Conservation (phyloP, 164 flowering plant genomes). For the Vitis cinerea region DNA sequence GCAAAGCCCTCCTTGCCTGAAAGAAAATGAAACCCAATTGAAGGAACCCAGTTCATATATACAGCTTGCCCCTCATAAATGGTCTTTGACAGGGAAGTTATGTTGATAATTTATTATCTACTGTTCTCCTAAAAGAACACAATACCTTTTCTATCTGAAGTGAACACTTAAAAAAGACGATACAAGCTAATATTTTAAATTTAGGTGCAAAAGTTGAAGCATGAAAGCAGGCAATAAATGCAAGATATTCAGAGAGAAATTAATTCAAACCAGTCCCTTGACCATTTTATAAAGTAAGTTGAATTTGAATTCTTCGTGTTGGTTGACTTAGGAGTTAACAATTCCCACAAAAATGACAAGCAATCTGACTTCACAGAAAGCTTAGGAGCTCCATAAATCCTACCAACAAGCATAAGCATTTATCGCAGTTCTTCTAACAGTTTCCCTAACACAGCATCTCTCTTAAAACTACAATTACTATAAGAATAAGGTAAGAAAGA, state of each 20-base stretch:
- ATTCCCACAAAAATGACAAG: neutral
- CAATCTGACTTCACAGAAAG: neutral
- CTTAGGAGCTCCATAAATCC: neutral
- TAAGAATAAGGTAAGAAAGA: neutral
- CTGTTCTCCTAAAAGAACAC: neutral
- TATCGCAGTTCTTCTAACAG: neutral
- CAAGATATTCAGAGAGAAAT: neutral
- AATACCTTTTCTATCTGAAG: neutral
- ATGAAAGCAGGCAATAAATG: neutral
- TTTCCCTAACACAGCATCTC: too few relatives aligned
- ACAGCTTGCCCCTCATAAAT: neutral
- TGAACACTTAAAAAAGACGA: neutral
- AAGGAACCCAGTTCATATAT: constrained; percentile 2
- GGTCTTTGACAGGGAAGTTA: neutral
- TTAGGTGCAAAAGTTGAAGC: neutral
- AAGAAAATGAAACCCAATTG: constrained; percentile 1
- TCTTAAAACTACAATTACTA: too few relatives aligned
- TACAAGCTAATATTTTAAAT: neutral
- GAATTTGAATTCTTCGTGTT: neutral
- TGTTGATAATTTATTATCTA: neutral
- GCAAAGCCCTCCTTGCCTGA: constrained; percentile 69
- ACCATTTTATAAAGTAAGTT: neutral
- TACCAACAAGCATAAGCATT: neutral
- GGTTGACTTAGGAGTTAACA: neutral
- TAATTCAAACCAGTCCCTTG: too few relatives aligned